Evolutionary conservation across 768 basidiomycete species (phyloP).

Genomic region (Thelephora aurantiotincta): DNA sequence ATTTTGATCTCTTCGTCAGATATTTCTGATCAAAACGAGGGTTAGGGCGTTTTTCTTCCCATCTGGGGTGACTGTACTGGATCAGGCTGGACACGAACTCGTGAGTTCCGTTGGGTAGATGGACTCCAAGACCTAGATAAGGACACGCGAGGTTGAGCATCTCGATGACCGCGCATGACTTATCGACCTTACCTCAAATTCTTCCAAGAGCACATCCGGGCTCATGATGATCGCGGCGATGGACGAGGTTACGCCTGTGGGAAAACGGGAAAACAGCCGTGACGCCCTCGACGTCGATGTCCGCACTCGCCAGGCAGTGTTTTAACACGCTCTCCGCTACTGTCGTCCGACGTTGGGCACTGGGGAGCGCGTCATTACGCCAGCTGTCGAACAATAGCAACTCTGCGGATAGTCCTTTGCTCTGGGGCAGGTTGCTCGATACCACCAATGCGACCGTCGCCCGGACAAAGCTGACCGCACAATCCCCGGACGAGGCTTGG

Average conservation of each 20-base stretch:
- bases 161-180: constrained; percentile 6
- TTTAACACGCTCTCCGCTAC: background rate
- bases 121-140: constrained; percentile 74
- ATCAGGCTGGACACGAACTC: constrained; percentile 42
- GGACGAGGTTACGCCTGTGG: background rate
- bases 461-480: background rate
- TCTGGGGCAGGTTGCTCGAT: too few species aligned
- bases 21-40: constrained; percentile 41
- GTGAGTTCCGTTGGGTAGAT: constrained; percentile 92
- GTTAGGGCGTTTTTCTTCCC: too few species aligned
- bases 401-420: too few species aligned
- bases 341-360: background rate
- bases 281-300: background rate
- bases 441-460: too few species aligned
- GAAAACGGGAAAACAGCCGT: too few species aligned
- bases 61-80: too few species aligned
- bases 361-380: too few species aligned
- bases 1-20: constrained; percentile 75
- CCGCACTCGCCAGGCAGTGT: background rate
- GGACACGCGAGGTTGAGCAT: background rate
- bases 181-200: constrained; percentile 59
- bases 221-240: constrained; percentile 29
- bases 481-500: constrained; percentile 28
- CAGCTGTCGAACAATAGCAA: too few species aligned
- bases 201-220: constrained; percentile 62